phyloP scores from a whole-genome alignment of 306 rosid genomes.

The Hippophae tibetana region DNA sequence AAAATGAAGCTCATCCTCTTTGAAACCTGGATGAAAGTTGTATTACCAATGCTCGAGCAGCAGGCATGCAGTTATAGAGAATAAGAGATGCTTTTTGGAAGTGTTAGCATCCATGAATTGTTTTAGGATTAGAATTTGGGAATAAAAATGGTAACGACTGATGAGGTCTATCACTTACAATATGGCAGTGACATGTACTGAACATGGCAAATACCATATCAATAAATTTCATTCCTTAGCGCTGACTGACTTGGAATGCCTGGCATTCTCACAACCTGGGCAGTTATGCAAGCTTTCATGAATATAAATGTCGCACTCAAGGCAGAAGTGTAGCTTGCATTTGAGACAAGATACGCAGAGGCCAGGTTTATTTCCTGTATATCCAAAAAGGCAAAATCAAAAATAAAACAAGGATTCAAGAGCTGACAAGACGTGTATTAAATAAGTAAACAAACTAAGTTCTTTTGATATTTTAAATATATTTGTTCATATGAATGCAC shows the following conservation, averaged over 20 bases:
- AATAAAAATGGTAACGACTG: neutral
- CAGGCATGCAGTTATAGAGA: no score
- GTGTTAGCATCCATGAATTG: no score
- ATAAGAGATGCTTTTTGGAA: no score
- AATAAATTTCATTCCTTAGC: conserved; percentile 23
- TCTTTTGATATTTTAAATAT: neutral
- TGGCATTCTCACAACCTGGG: conserved; percentile 88
- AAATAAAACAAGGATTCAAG: conserved; percentile 5
- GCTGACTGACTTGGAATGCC: conserved; percentile 42
- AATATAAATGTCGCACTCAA: conserved; percentile 81
- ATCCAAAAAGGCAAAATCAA: conserved; percentile 15
- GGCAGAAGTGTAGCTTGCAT: conserved; percentile 83
- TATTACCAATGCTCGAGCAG: no score
- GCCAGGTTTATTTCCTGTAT: conserved; percentile 65
- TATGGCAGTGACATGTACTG: no score
- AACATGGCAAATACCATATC: neutral
- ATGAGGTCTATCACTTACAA: neutral
- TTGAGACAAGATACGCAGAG: conserved; percentile 69
- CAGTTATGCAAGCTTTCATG: conserved; percentile 95
- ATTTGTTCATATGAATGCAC: neutral
- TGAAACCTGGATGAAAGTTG: no score
- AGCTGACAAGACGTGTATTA: neutral
- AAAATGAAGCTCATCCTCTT: no score
- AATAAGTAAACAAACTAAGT: neutral
- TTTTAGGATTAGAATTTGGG: no score